Base-by-base conservation (phyloP, 345 rosid species). In the Mallotus nudiflorus region DNA sequence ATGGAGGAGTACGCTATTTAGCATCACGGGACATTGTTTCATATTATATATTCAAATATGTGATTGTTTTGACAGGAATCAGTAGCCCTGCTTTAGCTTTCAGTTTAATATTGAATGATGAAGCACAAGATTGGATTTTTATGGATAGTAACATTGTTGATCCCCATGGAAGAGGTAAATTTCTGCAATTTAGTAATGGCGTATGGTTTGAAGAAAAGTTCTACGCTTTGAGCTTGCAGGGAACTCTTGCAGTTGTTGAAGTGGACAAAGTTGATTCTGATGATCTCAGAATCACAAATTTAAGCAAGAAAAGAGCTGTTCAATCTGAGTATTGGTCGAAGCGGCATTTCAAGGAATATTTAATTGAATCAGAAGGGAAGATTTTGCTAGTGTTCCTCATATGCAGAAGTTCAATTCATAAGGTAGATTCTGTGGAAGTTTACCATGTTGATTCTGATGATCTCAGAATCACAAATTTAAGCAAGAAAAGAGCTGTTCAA, bases 191-290 rank as follows among this genome's bases (percentile, higher is more conserved):
- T 20, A 63, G 76, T 6, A 75, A 80, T 67, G 84, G 76, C 4
- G 60, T 83, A 12, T 67, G 81, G 66, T 58, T 44, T 10, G 31
- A 62, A 14, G 81, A 64, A 16, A 83, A 66, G 65, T 51, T 83
- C 46, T 81, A 75, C 61, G 81, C 65, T 18, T 51, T 78, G 79
- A 78, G 86, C 52, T 28, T 54, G 65, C 66, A 75, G 25, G 82
- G 82, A 61, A 69, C 56, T 69, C 24, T 69, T 20, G 81, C 67
- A 0, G 59, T 77, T 51, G 39, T 83, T 29, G n/a, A n/a, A n/a
- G n/a, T 66, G 16, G 1, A 44, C 33, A 31, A 69, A 50, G 56
- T 50, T 12, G n/a, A n/a, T n/a, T n/a, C n/a, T n/a, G n/a, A n/a
- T 58, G 18, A 63, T 61, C 5, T 66, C 0, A 20, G 31, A 69